These are phyloP conservation scores for Pleoardoris graminearum DNA, from an alignment of 2,329 filamentous ascomycete species.

Conservation along the genomic window DNA sequence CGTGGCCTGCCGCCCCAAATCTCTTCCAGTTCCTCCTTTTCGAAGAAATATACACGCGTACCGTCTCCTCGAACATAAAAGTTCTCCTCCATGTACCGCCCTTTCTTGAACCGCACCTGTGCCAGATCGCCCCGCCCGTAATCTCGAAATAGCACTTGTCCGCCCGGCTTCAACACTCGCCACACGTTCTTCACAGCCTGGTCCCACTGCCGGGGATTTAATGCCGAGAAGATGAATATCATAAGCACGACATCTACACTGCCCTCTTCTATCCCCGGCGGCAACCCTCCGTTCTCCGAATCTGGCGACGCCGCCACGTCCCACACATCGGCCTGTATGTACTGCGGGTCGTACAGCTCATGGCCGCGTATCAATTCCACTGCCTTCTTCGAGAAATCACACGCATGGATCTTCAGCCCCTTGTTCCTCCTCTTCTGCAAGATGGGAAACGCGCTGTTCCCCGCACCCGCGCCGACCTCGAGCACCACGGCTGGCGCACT, in stretches of 20 bases:
- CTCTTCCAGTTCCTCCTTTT: slow-evolving; percentile 74
- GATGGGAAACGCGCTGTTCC: slow-evolving; percentile 94
- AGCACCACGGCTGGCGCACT: slow-evolving; percentile 73
- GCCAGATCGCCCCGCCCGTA: slow-evolving; percentile 95
- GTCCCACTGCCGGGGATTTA: slow-evolving; percentile 83
- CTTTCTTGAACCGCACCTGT: slow-evolving; percentile 96
- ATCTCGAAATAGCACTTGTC: slow-evolving; percentile 92
- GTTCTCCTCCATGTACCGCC: slow-evolving; percentile 90
- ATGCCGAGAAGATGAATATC: slow-evolving; percentile 96
- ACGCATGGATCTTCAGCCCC: slow-evolving; percentile 82
- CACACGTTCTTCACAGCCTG: slow-evolving; percentile 80
- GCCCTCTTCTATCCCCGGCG: slow-evolving; percentile 74
- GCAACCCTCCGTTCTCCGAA: slow-evolving; percentile 62
- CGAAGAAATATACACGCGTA: slow-evolving; percentile 97
- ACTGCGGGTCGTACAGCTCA: slow-evolving; percentile 70
- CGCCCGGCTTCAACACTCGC: slow-evolving; percentile 83
- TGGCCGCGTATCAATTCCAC: slow-evolving; percentile 88
- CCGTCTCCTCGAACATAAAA: slow-evolving; percentile 97
- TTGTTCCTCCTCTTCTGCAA: slow-evolving; percentile 82
- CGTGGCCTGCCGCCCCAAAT: slow-evolving; percentile 68
- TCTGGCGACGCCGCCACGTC: slow-evolving; percentile 65
- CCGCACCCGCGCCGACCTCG: slow-evolving; percentile 92
- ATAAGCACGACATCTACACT: slow-evolving; percentile 89
- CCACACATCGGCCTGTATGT: slow-evolving; percentile 92
- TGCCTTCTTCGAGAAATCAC: slow-evolving; percentile 93